Percentiles rank a stretch among this genome's conserved stretches.
Conservation (phyloP, 768 basidiomycete species). For the Tricholoma saponaceum region DNA sequence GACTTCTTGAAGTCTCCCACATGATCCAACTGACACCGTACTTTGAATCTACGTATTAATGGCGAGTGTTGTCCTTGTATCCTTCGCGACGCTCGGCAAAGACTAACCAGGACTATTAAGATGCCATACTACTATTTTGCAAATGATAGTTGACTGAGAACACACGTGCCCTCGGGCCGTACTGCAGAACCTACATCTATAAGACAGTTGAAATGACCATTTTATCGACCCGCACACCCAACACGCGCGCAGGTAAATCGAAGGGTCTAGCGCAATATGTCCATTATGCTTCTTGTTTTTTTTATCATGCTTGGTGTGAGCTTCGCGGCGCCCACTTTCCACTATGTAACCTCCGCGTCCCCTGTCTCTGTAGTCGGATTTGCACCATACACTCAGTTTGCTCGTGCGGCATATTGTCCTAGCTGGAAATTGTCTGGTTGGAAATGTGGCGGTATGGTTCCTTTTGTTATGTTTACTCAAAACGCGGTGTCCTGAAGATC, state of each 20-base stretch:
- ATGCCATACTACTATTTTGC: neutral
- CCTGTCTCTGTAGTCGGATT: constrained; percentile 35
- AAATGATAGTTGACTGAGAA: neutral
- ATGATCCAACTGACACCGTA: neutral
- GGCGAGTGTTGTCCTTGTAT: neutral
- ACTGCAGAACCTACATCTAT: neutral
- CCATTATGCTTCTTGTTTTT: neutral
- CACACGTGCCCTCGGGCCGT: neutral
- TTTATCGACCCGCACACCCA: neutral
- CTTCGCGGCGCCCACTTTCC: neutral
- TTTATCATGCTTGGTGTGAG: neutral
- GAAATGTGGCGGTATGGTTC: constrained; percentile 39
- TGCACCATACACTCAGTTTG: constrained; percentile 46
- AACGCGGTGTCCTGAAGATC: neutral
- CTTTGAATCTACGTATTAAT: neutral
- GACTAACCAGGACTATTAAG: neutral
- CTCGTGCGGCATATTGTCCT: constrained; percentile 51
- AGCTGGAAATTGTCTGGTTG: constrained; percentile 30
- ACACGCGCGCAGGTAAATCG: neutral
- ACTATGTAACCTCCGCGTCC: constrained; percentile 23
- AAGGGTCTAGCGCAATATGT: too few species aligned
- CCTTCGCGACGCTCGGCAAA: neutral
- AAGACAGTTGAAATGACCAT: neutral
- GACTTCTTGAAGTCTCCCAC: neutral
- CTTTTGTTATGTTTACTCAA: neutral